Evolutionary conservation across 768 basidiomycete genomes (phyloP).

Genomic region (Punctularia strigosozonata): DNA sequence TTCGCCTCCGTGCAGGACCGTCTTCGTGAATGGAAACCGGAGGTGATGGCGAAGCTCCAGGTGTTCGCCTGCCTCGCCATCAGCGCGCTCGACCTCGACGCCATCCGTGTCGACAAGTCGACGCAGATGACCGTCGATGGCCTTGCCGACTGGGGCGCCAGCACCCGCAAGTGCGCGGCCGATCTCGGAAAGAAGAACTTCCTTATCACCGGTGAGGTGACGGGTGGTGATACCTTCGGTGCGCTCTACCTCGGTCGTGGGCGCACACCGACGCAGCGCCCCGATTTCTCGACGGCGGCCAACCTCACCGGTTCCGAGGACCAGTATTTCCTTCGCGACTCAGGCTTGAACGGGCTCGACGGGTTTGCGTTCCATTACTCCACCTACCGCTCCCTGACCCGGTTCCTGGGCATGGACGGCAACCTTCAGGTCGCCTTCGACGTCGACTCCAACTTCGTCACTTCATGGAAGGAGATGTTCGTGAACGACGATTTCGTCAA

Average conservation of each 20-base stretch:
- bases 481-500: slow-evolving; percentile 83
- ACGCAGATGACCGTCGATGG: slow-evolving; percentile 84
- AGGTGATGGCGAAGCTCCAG: slow-evolving; percentile 67
- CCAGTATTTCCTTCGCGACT: slow-evolving; percentile 73
- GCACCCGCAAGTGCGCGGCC: slow-evolving; percentile 64
- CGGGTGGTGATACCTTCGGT: slow-evolving; percentile 87
- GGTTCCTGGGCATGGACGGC: slow-evolving; percentile 94
- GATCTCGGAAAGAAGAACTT: slow-evolving; percentile 75
- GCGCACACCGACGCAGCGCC: slow-evolving; percentile 66
- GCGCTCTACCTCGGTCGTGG: slow-evolving; percentile 85
- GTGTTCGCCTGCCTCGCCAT: slow-evolving; percentile 80
- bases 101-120: slow-evolving; percentile 91
- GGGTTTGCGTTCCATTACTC: slow-evolving; percentile 89
- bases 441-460: slow-evolving; percentile 69
- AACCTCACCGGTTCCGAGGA: slow-evolving; percentile 48
- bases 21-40: slow-evolving; percentile 82
- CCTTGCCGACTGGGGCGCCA: slow-evolving; percentile 61
- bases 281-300: slow-evolving; percentile 56
- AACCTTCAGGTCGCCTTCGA: slow-evolving; percentile 89
- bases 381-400: slow-evolving; percentile 73
- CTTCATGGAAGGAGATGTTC: slow-evolving; percentile 88
- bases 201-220: slow-evolving; percentile 87
- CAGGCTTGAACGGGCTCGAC: slow-evolving; percentile 53
- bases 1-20: slow-evolving; percentile 96
- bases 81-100: slow-evolving; percentile 82